A percentile compares a stretch with the other conserved stretches of the same genome.
Evolutionary conservation across 495 filamentous ascomycete genomes (phyloP).

Genomic region (Neurospora sp.): DNA sequence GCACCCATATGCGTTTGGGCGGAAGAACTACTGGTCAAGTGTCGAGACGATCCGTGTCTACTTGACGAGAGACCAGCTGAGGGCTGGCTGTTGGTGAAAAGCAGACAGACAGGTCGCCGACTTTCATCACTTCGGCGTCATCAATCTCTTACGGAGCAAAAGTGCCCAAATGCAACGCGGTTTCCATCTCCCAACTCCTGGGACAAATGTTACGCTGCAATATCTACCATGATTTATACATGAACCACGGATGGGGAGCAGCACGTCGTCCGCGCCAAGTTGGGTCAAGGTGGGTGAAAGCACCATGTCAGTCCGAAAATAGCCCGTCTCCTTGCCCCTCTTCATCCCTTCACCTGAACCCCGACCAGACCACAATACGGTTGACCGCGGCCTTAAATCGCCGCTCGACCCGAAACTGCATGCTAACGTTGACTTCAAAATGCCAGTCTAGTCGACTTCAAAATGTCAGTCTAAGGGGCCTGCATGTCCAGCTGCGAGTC

Average conservation of each 20-base stretch:
- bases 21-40: not conserved
- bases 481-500: not conserved
- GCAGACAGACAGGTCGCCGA: not conserved
- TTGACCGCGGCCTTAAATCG: slow-evolving; percentile 19
- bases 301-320: slow-evolving; percentile 23
- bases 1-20: not conserved
- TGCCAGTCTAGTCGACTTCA: not conserved
- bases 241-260: slow-evolving; percentile 3
- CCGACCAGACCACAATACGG: slow-evolving; percentile 7
- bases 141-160: not conserved
- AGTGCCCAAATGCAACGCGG: slow-evolving; percentile 11
- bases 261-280: not conserved
- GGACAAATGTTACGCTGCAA: slow-evolving; percentile 5
- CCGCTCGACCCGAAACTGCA: slow-evolving; percentile 16
- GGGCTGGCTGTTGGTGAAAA: not conserved
- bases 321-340: slow-evolving; percentile 4
- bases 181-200: slow-evolving; percentile 3
- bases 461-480: not conserved
- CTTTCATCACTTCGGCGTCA: not conserved
- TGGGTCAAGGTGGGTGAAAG: slow-evolving; percentile 2
- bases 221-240: slow-evolving; percentile 11
- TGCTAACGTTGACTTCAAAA: not conserved
- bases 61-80: not conserved
- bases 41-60: not conserved
- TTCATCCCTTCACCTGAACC: not conserved